Percentiles rank a stretch among this genome's conserved stretches.
Evolutionary conservation across 768 basidiomycete species (phyloP).

Genomic region (Dentipellis sp.): DNA sequence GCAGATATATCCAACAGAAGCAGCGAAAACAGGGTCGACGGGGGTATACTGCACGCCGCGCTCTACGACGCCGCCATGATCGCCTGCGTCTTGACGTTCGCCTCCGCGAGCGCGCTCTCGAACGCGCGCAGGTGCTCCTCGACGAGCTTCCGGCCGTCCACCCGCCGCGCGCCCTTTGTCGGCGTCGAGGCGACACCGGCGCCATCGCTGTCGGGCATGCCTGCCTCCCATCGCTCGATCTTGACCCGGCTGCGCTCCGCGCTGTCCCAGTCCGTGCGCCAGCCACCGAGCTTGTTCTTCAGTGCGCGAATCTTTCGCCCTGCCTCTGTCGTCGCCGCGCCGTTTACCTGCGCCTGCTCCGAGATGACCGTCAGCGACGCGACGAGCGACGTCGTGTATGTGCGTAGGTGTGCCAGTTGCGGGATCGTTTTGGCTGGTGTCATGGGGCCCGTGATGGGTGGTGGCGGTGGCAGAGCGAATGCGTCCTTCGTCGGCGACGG

Average conservation of each 20-base stretch:
- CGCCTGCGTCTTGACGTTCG: constrained; percentile 65
- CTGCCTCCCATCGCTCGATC: constrained; percentile 79
- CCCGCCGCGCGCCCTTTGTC: constrained; percentile 27
- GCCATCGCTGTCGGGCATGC: constrained; percentile 34
- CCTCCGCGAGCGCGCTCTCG: constrained; percentile 61
- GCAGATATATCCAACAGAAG: background rate
- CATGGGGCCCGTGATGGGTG: constrained; percentile 36
- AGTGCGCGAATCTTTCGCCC: constrained; percentile 80
- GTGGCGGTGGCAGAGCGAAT: constrained; percentile 38
- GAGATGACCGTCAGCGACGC: constrained; percentile 69
- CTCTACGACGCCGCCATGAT: constrained; percentile 65
- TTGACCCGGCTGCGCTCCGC: constrained; percentile 69
- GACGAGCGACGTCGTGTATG: constrained; percentile 66
- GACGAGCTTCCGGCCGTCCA: constrained; percentile 68
- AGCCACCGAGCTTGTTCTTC: constrained; percentile 75
- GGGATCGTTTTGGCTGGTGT: constrained; percentile 54
- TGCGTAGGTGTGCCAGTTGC: constrained; percentile 62
- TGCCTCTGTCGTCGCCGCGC: constrained; percentile 76
- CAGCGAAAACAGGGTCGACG: background rate
- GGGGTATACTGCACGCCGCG: background rate
- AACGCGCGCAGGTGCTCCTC: constrained; percentile 73
- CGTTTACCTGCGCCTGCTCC: constrained; percentile 84
- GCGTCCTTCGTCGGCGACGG: constrained; percentile 47
- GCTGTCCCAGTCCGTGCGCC: constrained; percentile 77
- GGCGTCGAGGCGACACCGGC: constrained; percentile 20